Evolutionary conservation across 2,329 filamentous ascomycete genomes (phyloP), one percentile per base, ranked within the genome.

Genomic region (Arthrocladium fulminans): DNA sequence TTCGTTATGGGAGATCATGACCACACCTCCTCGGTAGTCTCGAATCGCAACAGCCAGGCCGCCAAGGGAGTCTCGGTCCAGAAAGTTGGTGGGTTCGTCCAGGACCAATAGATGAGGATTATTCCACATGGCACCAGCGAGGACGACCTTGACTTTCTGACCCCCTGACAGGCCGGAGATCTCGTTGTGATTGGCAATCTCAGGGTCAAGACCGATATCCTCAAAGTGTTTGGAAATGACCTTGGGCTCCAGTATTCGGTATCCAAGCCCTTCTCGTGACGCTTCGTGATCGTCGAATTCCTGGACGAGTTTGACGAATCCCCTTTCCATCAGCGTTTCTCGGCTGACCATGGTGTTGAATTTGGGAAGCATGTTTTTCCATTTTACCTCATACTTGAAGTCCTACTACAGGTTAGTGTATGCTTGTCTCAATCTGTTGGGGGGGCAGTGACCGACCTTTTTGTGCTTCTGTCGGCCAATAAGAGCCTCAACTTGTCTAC

Each of bases 1-100:
- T 65, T 97, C 89, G 78, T 98, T 97, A 73, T 98, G 92, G 53
- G 89, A 96, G 69, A 98, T 98, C 83, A 98, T 94, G 56, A 98
- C 89, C 2, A 98, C 92, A 67, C 92, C 92, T 58, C 92, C 92
- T 74, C 88, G 94, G 80, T 94, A 98, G 64, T 97, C 92, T 59
- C 89, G 87, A 62, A 98, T 97, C 57, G 92, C 92, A 34, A 95
- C 88, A n/a, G 92, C 89, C 48, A 98, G 79, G 67, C 90, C 92
- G 63, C 92, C 94, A 15, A 98, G 83, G 13, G 89, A 95, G 71
- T 98, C 92, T 60, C 92, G 88, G 65, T 98, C 92, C 74, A 98
- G 81, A 79, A 96, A 98, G 74, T 98, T 98, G 66, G 92, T 97
- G 50, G 92, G 92, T 72, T 98, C 90, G 77, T 98, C 92, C 20